phyloP scores from a whole-genome alignment of 2,329 filamentous ascomycete species.

The Ilyonectria sp. region DNA sequence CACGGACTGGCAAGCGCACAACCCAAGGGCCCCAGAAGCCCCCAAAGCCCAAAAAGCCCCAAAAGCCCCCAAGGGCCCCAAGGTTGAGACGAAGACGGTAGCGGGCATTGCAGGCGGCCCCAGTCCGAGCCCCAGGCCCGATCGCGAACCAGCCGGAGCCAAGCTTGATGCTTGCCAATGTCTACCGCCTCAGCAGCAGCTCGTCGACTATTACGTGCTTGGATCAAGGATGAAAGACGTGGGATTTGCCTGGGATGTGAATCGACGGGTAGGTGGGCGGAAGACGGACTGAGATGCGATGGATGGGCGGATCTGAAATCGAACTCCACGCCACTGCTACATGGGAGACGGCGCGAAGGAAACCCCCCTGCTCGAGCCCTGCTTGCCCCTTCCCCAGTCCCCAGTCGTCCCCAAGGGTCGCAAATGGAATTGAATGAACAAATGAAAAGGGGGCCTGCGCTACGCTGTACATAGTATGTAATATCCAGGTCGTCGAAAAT shows the following conservation, averaged over 20 bases:
- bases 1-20: neutral
- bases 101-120: neutral
- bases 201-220: slow-evolving; percentile 15
- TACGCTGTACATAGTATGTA: neutral
- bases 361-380: slow-evolving; percentile 32
- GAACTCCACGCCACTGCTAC: slow-evolving; percentile 38
- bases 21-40: neutral
- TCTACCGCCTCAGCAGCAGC: slow-evolving; percentile 16
- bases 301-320: slow-evolving; percentile 46
- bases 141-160: slow-evolving; percentile 1
- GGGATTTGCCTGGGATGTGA: slow-evolving; percentile 38
- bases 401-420: slow-evolving; percentile 7
- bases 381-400: slow-evolving; percentile 25
- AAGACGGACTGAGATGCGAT: slow-evolving; percentile 25
- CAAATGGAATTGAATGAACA: slow-evolving; percentile 16
- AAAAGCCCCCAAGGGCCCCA: no score
- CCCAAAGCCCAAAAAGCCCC: no score
- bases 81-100: neutral
- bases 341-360: slow-evolving; percentile 18
- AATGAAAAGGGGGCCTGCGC: slow-evolving; percentile 2
- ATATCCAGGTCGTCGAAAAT: neutral
- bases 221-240: slow-evolving; percentile 28
- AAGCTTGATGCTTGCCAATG: slow-evolving; percentile 18
- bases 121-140: neutral
- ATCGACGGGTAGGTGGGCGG: slow-evolving; percentile 36